Evolutionary conservation across 495 filamentous ascomycete species (phyloP).

Genomic region (Melanomma pulvis-pyrius): DNA sequence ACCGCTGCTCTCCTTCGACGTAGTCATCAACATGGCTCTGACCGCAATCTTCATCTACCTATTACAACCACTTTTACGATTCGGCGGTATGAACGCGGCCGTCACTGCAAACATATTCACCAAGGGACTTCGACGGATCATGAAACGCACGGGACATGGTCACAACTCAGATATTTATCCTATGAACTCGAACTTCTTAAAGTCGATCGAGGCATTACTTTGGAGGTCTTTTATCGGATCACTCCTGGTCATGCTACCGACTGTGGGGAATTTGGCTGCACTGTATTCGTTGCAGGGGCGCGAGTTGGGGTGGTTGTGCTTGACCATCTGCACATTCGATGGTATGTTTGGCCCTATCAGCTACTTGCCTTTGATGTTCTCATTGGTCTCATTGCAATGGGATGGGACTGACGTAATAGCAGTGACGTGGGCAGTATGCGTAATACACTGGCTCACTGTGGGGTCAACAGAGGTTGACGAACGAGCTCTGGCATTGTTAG

Average conservation of each 20-base stretch:
- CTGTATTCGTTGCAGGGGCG: constrained; percentile 37
- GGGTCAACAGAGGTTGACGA: constrained; percentile 35
- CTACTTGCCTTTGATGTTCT: neutral
- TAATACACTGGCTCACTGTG: constrained; percentile 44
- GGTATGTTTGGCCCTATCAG: constrained; percentile 37
- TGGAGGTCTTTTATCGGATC: constrained; percentile 38
- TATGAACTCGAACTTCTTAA: constrained; percentile 15
- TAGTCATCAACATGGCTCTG: constrained; percentile 42
- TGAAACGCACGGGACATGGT: constrained; percentile 3
- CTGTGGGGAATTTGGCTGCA: constrained; percentile 43
- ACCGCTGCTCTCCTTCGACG: constrained; percentile 44
- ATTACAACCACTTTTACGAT: constrained; percentile 32
- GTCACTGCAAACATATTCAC: neutral
- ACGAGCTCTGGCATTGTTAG: constrained; percentile 17
- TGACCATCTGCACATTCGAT: constrained; percentile 45
- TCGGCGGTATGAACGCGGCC: constrained; percentile 1
- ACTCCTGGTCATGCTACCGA: constrained; percentile 41
- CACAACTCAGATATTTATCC: constrained; percentile 8
- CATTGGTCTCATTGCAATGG: neutral
- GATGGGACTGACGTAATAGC: constrained; percentile 12
- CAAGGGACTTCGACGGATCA: constrained; percentile 19
- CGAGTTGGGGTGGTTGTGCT: constrained; percentile 48
- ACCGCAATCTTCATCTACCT: constrained; percentile 44
- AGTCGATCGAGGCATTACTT: constrained; percentile 37
- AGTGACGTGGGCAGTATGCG: constrained; percentile 43